phyloP scores from a whole-genome alignment of 1,284 basidiomycete species.

The Sphaerobolus stellatus region DNA sequence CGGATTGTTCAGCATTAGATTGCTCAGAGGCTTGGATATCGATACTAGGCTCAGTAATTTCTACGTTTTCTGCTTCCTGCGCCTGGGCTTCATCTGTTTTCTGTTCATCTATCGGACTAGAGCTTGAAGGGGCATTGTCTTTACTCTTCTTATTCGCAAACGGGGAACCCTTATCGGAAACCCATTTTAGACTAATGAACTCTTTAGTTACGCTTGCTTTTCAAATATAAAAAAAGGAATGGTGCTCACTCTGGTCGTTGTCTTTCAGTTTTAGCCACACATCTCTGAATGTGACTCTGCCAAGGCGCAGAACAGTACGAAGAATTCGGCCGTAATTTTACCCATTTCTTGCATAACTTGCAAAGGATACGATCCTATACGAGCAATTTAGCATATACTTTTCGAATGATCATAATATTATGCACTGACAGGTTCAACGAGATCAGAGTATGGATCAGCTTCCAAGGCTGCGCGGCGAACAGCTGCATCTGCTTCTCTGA shows the following conservation, averaged over 20 bases:
- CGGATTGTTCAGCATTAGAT: too few species aligned
- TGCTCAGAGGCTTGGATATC: too few species aligned
- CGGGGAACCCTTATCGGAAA: too few species aligned
- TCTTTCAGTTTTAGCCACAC: constrained; percentile 69
- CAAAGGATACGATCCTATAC: constrained; percentile 60
- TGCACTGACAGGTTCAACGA: constrained; percentile 55
- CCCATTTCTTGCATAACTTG: constrained; percentile 78
- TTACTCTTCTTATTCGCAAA: too few species aligned
- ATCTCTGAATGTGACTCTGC: constrained; percentile 77
- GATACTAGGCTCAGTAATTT: too few species aligned
- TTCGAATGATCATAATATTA: neutral
- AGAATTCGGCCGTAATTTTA: constrained; percentile 73
- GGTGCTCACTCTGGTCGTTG: too few species aligned
- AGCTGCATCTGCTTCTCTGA: neutral
- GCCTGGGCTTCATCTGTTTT: too few species aligned
- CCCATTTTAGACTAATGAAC: neutral
- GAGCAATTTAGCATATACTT: neutral
- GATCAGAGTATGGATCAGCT: constrained; percentile 54
- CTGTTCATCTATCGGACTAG: too few species aligned
- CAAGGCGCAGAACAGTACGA: constrained; percentile 83
- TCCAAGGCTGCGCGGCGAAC: constrained; percentile 3
- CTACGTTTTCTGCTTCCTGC: too few species aligned
- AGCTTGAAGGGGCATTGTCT: too few species aligned
- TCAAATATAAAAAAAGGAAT: neutral
- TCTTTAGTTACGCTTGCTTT: neutral